phyloP scores from a whole-genome alignment of 2,329 filamentous ascomycete species.

The Paracamarosporium sp. region DNA sequence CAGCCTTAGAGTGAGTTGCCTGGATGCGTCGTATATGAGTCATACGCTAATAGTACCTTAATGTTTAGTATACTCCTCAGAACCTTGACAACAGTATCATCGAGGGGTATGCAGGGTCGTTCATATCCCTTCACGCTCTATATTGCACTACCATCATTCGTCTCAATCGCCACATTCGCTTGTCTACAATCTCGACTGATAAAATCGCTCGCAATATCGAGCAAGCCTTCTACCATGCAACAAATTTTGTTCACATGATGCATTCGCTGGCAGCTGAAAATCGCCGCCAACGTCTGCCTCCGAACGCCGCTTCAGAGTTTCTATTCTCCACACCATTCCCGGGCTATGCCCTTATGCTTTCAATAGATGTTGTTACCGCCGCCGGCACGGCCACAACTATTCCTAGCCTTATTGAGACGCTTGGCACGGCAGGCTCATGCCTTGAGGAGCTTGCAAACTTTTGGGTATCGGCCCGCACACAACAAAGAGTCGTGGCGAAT shows the following conservation, averaged over 20 bases:
- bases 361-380: slow-evolving; percentile 71
- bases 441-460: slow-evolving; percentile 63
- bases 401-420: slow-evolving; percentile 61
- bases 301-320: slow-evolving; percentile 34
- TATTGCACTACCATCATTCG: slow-evolving; percentile 70
- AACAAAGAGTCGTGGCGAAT: slow-evolving; percentile 57
- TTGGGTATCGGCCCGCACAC: slow-evolving; percentile 65
- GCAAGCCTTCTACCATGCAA: slow-evolving; percentile 34
- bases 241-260: slow-evolving; percentile 41
- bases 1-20: slow-evolving; percentile 47
- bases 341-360: slow-evolving; percentile 67
- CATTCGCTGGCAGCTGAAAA: slow-evolving; percentile 34
- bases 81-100: slow-evolving; percentile 65
- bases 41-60: background rate
- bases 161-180: slow-evolving; percentile 65
- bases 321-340: slow-evolving; percentile 63
- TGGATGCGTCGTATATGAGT: background rate
- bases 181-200: slow-evolving; percentile 32
- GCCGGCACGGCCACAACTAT: slow-evolving; percentile 55
- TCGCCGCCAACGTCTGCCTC: slow-evolving; percentile 34
- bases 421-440: slow-evolving; percentile 60
- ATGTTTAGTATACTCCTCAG: slow-evolving; percentile 54
- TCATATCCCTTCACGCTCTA: slow-evolving; percentile 70
- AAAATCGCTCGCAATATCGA: slow-evolving; percentile 40
- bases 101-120: slow-evolving; percentile 63